Conservation (phyloP, 352 stramenopile species). For the Plasmopara viticola region DNA sequence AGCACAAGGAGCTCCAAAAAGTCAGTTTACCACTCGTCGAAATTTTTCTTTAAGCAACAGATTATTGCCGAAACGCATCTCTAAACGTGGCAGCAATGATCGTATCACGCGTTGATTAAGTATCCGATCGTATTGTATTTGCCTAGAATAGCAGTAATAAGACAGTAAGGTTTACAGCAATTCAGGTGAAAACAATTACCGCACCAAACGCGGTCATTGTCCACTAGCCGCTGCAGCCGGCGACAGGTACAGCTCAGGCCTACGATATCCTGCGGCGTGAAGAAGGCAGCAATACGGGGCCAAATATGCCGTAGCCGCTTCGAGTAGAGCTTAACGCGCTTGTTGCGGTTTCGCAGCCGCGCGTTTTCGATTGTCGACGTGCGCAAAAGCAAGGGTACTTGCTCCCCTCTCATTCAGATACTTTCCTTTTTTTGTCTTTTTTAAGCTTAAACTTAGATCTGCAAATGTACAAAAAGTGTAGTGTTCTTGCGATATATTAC, state of each 20-base stretch:
- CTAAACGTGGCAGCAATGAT: conserved; percentile 26
- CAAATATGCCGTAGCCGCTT: conserved; percentile 49
- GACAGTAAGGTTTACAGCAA: too few relatives aligned
- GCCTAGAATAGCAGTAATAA: conserved; percentile 19
- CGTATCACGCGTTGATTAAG: conserved; percentile 26
- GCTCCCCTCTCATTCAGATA: too few relatives aligned
- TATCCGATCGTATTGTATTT: conserved; percentile 25
- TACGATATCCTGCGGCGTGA: conserved; percentile 31
- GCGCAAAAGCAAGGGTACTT: conserved; percentile 15
- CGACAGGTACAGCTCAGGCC: conserved; percentile 32
- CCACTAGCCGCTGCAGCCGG: conserved; percentile 32
- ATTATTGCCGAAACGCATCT: conserved; percentile 10
- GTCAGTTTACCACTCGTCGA: conserved; percentile 30
- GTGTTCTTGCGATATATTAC: too few relatives aligned
- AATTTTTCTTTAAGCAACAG: conserved; percentile 28
- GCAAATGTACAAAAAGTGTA: too few relatives aligned
- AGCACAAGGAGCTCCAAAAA: background rate
- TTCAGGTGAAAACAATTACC: background rate
- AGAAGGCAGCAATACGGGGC: conserved; percentile 31
- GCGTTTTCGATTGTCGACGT: conserved; percentile 33
- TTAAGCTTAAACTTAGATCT: too few relatives aligned
- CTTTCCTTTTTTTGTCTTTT: too few relatives aligned
- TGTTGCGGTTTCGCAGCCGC: conserved; percentile 33
- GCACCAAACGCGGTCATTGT: conserved; percentile 41
- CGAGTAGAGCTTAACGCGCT: conserved; percentile 51